Conservation (phyloP, 176 grass and related monocot species). For the Lolium rigidum region DNA sequence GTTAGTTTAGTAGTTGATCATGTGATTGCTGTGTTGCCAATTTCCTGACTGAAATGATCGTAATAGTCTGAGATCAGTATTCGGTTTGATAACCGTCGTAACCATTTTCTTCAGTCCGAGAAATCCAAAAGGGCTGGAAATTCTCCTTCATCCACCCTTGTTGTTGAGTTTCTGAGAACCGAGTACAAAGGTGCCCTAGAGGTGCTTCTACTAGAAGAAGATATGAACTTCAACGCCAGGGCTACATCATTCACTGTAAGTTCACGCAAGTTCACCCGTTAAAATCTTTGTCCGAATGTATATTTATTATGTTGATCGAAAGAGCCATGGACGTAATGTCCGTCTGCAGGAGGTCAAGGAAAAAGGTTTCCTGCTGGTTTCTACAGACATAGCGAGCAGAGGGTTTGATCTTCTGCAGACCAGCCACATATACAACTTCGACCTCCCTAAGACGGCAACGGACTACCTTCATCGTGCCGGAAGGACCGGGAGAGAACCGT, state of each 20-base stretch:
- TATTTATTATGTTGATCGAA: slow-evolving; percentile 10
- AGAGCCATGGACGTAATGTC: background rate
- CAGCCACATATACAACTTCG: slow-evolving; percentile 93
- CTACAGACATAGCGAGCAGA: slow-evolving; percentile 83
- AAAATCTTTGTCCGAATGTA: background rate
- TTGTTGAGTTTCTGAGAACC: slow-evolving; percentile 68
- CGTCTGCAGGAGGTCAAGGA: slow-evolving; percentile 66
- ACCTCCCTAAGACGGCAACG: slow-evolving; percentile 73
- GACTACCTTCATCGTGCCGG: slow-evolving; percentile 90
- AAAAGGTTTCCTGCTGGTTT: slow-evolving; percentile 76
- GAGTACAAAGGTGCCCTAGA: slow-evolving; percentile 68
- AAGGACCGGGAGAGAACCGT: slow-evolving; percentile 73
- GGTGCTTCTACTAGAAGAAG: slow-evolving; percentile 76
- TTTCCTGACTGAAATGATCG: background rate
- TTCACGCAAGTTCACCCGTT: background rate
- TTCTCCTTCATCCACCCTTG: slow-evolving; percentile 54
- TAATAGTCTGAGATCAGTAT: background rate
- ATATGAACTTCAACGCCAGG: slow-evolving; percentile 94
- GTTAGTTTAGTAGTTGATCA: slow-evolving; percentile 4
- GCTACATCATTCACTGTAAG: slow-evolving; percentile 71
- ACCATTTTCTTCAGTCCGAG: slow-evolving; percentile 66
- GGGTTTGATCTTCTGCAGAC: slow-evolving; percentile 91
- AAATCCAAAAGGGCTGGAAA: slow-evolving; percentile 75
- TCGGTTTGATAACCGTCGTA: slow-evolving; percentile 23
- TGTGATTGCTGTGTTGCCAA: background rate